Conservation (phyloP, 176 grass and related monocot species). For the Triticum monococcum region DNA sequence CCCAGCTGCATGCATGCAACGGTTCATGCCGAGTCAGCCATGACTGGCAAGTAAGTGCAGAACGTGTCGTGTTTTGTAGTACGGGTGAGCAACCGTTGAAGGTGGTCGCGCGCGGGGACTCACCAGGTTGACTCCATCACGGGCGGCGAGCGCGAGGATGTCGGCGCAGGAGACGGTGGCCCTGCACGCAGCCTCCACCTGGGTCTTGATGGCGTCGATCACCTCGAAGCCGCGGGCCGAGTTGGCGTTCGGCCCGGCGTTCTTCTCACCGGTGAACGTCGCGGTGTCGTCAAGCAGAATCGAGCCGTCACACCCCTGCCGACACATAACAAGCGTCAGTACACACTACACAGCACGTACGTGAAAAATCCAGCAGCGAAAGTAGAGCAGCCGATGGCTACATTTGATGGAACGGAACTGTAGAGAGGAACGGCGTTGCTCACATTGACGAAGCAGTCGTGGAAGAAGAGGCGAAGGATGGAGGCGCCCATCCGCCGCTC, state of each 20-base stretch:
- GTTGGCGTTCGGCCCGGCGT: constrained; percentile 64
- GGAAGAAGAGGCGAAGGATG: constrained; percentile 72
- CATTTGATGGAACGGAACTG: too few species aligned
- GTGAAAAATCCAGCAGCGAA: neutral
- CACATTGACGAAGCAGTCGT: constrained; percentile 89
- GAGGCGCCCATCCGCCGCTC: constrained; percentile 77
- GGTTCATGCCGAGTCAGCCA: neutral
- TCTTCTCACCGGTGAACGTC: constrained; percentile 66
- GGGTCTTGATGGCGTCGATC: constrained; percentile 77
- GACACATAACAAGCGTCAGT: neutral
- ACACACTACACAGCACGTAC: too few species aligned
- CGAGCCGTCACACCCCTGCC: constrained; percentile 78
- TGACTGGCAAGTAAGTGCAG: neutral
- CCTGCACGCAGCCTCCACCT: constrained; percentile 62
- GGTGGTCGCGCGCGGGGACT: neutral
- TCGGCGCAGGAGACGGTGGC: constrained; percentile 76
- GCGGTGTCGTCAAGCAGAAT: constrained; percentile 66
- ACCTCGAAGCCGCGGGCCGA: constrained; percentile 78
- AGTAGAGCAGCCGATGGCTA: neutral
- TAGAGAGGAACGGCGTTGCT: neutral
- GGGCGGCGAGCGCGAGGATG: constrained; percentile 72
- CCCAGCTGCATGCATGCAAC: constrained; percentile 41
- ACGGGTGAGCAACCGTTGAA: neutral
- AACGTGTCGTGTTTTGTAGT: too few species aligned
- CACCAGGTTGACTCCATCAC: constrained; percentile 68